Conservation (phyloP, 1,284 basidiomycete genomes). For the Lignosus rhinocerotis region DNA sequence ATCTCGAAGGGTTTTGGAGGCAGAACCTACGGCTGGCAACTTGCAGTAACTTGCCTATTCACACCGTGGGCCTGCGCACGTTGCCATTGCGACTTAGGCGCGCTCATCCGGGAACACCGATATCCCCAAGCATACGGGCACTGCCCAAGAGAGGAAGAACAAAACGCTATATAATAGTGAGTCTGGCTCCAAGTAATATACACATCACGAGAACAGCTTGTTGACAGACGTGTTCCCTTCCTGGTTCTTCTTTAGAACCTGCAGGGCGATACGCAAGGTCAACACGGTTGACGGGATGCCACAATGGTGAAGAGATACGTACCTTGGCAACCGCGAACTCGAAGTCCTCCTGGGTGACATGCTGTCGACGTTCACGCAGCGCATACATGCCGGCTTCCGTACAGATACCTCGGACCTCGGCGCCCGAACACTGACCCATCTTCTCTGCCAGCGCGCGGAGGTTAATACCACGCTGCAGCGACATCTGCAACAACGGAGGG, state of each 20-base stretch:
- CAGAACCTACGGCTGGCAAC: neutral
- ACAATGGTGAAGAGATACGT: constrained; percentile 23
- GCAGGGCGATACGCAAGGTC: constrained; percentile 1
- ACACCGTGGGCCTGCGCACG: neutral
- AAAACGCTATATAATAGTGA: constrained; percentile 8
- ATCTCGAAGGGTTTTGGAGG: neutral
- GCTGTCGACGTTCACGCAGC: constrained; percentile 90
- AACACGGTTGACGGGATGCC: neutral
- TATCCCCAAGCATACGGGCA: too few relatives aligned
- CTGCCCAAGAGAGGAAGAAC: neutral
- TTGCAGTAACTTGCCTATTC: neutral
- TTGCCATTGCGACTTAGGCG: too few relatives aligned
- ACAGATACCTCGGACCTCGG: constrained; percentile 97
- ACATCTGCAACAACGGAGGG: constrained; percentile 69
- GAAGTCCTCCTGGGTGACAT: constrained; percentile 98
- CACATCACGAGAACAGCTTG: constrained; percentile 77
- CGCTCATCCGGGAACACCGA: too few relatives aligned
- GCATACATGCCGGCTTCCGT: constrained; percentile 99
- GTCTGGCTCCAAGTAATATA: constrained; percentile 1
- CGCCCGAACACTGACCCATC: constrained; percentile 99
- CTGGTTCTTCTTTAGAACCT: constrained; percentile 91
- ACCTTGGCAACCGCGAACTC: constrained; percentile 97
- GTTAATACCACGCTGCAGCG: constrained; percentile 96
- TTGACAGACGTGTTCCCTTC: constrained; percentile 89
- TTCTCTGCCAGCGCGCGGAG: constrained; percentile 93